These are phyloP conservation scores for Wickerhamiella australiensis DNA, from an alignment of 805 yeast genomes.

Conservation along the genomic window DNA sequence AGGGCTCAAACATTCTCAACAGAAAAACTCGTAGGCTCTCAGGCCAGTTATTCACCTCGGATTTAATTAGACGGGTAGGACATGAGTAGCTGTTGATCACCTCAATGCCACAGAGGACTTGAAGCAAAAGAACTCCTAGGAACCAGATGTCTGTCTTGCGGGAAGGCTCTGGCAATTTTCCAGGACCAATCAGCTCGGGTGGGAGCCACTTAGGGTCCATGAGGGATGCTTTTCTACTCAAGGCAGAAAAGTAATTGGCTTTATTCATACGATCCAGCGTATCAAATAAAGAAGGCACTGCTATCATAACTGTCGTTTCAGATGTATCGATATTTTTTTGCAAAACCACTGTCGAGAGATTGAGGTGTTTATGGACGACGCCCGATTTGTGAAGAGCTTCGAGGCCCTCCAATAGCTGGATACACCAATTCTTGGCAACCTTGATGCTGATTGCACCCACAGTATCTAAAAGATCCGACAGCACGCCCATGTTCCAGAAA, in stretches of 20 bases:
- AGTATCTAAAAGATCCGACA: constrained; percentile 54
- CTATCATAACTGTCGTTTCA: constrained; percentile 29
- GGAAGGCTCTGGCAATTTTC: constrained; percentile 35
- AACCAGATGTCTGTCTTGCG: constrained; percentile 91
- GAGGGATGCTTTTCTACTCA: not conserved
- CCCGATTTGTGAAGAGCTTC: constrained; percentile 83
- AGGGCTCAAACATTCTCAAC: constrained; percentile 48
- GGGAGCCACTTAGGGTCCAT: constrained; percentile 47
- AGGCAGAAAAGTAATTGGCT: constrained; percentile 23
- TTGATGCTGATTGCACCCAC: constrained; percentile 57
- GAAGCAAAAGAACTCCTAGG: constrained; percentile 64
- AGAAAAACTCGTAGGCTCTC: constrained; percentile 56
- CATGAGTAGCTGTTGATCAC: constrained; percentile 42
- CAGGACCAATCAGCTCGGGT: constrained; percentile 48
- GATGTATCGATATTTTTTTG: constrained; percentile 41
- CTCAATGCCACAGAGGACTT: constrained; percentile 50
- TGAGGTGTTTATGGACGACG: constrained; percentile 56
- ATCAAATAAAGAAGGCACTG: constrained; percentile 23
- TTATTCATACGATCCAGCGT: constrained; percentile 26
- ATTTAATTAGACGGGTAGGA: constrained; percentile 50
- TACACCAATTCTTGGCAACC: constrained; percentile 77
- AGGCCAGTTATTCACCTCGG: constrained; percentile 33
- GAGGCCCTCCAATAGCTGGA: constrained; percentile 72
- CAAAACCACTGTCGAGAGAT: constrained; percentile 46
- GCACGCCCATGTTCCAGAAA: constrained; percentile 42